Evolutionary conservation across 2,329 filamentous ascomycete species (phyloP).

Genomic region (Sarocladiaceae sp.): DNA sequence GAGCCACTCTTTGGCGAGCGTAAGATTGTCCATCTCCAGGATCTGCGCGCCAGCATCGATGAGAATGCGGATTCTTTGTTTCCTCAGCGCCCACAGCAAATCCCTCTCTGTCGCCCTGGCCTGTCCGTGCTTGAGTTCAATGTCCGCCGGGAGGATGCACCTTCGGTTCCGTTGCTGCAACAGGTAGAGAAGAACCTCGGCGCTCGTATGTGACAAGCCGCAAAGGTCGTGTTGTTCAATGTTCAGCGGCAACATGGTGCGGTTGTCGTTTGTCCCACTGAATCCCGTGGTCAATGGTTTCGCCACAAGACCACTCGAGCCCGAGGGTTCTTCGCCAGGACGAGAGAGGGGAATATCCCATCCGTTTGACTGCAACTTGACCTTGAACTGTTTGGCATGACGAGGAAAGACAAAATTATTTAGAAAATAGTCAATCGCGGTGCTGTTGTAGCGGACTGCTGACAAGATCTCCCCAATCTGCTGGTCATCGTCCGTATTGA

Average conservation of each 20-base stretch:
- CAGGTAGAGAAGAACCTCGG: conserved; percentile 54
- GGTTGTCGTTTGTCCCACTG: conserved; percentile 64
- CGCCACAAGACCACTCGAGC: background rate
- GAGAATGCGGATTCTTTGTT: conserved; percentile 40
- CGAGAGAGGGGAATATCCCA: conserved; percentile 50
- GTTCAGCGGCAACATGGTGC: conserved; percentile 51
- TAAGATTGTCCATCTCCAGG: conserved; percentile 51
- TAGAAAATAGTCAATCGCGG: conserved; percentile 53
- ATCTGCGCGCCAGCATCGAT: conserved; percentile 62
- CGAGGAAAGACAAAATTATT: conserved; percentile 59
- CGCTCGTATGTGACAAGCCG: conserved; percentile 52
- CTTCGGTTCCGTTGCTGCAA: conserved; percentile 42
- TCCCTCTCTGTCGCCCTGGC: conserved; percentile 33
- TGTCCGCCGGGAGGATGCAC: conserved; percentile 26
- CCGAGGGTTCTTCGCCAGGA: background rate
- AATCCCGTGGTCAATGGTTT: conserved; percentile 56
- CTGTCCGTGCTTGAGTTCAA: conserved; percentile 19
- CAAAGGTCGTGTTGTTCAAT: conserved; percentile 56
- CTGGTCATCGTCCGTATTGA: conserved; percentile 52
- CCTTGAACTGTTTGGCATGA: conserved; percentile 57
- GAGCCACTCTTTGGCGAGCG: conserved; percentile 46
- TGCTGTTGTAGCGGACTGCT: conserved; percentile 39
- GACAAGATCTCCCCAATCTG: conserved; percentile 46
- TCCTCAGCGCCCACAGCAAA: conserved; percentile 22
- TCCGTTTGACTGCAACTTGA: conserved; percentile 58